Base-by-base conservation (phyloP, 306 rosid species). In the Vicia sativa region DNA sequence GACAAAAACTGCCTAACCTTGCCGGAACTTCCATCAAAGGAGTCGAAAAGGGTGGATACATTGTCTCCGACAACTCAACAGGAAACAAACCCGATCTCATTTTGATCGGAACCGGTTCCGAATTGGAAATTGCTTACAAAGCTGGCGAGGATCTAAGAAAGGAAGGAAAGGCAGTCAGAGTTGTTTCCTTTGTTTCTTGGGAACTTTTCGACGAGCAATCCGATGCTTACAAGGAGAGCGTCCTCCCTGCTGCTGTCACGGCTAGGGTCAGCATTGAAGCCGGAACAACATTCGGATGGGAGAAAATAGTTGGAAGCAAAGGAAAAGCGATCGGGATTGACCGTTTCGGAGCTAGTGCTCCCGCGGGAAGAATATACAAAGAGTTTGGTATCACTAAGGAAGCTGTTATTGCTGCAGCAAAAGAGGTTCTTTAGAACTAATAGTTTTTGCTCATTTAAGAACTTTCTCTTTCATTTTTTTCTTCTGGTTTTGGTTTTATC, bases 211-310 rank as follows among this genome's bases (percentile, higher is more conserved):
- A 87, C 3, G 97, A 85, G 1, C 99, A 95, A 78, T 88, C 99
- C 11, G 89, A 87, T 62, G 85, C 75, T 15, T 95, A 95, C 85
- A 95, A 95, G 92, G 97, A 95, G 79, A 88, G 96, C 43, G 96
- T 95, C 62, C 85, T 95, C 42, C 99, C 99, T 2, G 78, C 81
- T 4, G 85, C 89, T 9, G 97, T 95, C 61, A 50, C 96, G n/a
- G 96, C 97, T 45, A 79, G 99, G 77, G 99, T 95, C 44, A 95
- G 99, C 89, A 91, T 95, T 53, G 99, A 95, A 78, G 99, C 99
- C 9, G 99, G 88, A 57, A 50, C 96, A 46, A 90, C 99, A 19
- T 95, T 95, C n/a, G 99, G 99, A 54, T 95, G 99, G 99, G 74
- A 79, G 62, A 90, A 87, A 79, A 82, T 88, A 77, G 7, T 90